Evolutionary conservation across 768 basidiomycete genomes (phyloP), one percentile per base, ranked within the genome.

Genomic region (Imleria badia): DNA sequence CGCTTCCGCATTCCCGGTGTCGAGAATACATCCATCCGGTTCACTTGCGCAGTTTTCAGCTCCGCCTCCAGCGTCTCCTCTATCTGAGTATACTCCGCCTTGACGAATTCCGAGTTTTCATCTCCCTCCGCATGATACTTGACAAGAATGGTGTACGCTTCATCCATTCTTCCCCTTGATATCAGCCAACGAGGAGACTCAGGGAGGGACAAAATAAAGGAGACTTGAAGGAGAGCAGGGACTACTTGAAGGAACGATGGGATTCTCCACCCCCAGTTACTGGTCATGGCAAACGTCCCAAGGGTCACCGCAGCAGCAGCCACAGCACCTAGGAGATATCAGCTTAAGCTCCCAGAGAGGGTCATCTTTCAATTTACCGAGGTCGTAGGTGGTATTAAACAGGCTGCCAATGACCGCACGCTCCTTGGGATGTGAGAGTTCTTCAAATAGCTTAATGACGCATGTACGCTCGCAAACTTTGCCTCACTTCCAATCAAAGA

Each of bases 101-200:
- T 79, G 47, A 81, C 82, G 45, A 85, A 80, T 54, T 80, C 79
- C 2, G 79, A 78, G 36, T 44, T 15, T 48, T 55, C 64, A 57
- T 86, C 77, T 3, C 83, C 82, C 51, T 85, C 84, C 1, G 80
- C 84, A 57, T 85, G 84, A 48, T 84, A 85, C 52, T 80, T 82
- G 17, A 69, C 76, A 23, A 85, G 72, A 41, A 81, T 74, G 1
- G 64, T 69, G 48, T 68, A 65, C 0, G 82, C 83, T 55, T 84
- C 81, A 1, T 74, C 73, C 2, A 66, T 66, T 17, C 83, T 77
- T 29, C 84, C 83, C 45, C 78, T 79, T 3, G 81, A 78, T 30
- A 86, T 73, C 5, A 86, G 75, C 84, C 84, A 86, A 36, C 82
- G 78, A 15, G 85, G 85, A 12, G 82, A 84, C 61, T 87, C 85